Base-by-base conservation (phyloP, 768 basidiomycete genomes). In the Scleroderma bovista region DNA sequence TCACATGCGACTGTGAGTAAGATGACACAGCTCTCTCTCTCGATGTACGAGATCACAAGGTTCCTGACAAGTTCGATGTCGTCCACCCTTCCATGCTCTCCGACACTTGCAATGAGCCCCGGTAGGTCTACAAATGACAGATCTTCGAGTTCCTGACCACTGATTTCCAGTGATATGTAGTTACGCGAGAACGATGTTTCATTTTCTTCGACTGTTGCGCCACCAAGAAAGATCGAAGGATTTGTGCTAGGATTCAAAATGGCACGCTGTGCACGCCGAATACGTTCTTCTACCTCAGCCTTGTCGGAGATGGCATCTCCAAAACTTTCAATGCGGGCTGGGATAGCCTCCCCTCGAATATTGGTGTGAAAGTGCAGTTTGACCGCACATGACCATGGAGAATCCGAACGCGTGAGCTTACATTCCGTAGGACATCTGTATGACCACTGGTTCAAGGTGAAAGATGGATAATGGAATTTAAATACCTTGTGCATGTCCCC, bases 401-500 rank as follows among this genome's bases (percentile, higher is more conserved):
- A 50, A 9, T 61, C 46, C 0, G 73, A 74, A 13, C 67, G 65
- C 0, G 75, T 70, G 0, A 83, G 69, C 13, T 76, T 73, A 53
- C 78, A 81, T 51, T 83, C 81, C 0, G 77, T 81, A 0, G 81
- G 79, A 48, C 80, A 83, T 8, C 80, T 81, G 49, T 3, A 43
- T 11, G 19, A 29, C 22, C 3, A 51, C 32, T 3, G 44, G n/a
- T 15, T 9, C 3, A 1, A 15, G 17, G 11, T 13, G 37, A 33
- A 3, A 24, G 20, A 24, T 2, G 6, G 8, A 23, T 2, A 20
- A 34, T 16, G 34, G 2, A 16, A 2, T 11, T 2, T 24, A 55
- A 53, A 34, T 52, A 81, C 87, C 87, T 73, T 1, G 87, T 90
- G 52, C 87, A 88, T 0, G 86, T 88, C 0, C 87, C 87, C n/a